Base-by-base conservation (phyloP, 495 filamentous ascomycete species). In the Penicillium bovifimosum region DNA sequence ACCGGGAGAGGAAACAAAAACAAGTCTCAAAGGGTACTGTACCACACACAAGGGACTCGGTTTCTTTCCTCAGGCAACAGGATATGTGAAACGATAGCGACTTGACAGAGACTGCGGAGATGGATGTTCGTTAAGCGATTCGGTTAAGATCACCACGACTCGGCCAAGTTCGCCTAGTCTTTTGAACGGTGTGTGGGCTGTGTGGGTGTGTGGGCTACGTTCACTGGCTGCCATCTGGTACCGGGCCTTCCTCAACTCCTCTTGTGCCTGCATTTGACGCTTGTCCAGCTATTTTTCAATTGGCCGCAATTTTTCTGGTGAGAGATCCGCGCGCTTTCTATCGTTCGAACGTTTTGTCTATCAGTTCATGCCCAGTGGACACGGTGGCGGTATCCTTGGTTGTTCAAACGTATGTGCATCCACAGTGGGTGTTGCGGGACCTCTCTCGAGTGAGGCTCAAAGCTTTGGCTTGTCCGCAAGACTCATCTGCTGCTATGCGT, bases 381-480 rank as follows among this genome's bases (percentile, higher is more conserved):
- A 34, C 16, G 40, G 5, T 20, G 44, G 39, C 9, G 41, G 11
- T 55, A 26, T 34, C 20, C 43, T 53, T 20, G 24, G 48, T 34
- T 24, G 38, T 43, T 39, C 35, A 7, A 32, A 44, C 28, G 36
- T 50, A 44, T 41, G 35, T 50, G 52, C 54, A 10, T 5, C 17
- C 27, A 27, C 52, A 60, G 59, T 60, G 20, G 14, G 18, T 41
- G 16, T 47, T 44, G 62, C 72, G 77, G 90, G 90, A 90, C 89
- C 88, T 91, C 90, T 91, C 87, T 83, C 60, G 87, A 83, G 88
- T 90, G 90, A 87, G 89, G 76, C 82, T 96, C 90, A 96, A 91
- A 90, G 90, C 73, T 83, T 88, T 73, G 90, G 80, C 90, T 91
- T 93, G 88, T 95, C 90, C 74, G 80, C 65, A 47, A 52, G 42